Evolutionary conservation across 2,329 filamentous ascomycete genomes (phyloP), one percentile per base, ranked within the genome.

Genomic region (Colletotrichum melonis): DNA sequence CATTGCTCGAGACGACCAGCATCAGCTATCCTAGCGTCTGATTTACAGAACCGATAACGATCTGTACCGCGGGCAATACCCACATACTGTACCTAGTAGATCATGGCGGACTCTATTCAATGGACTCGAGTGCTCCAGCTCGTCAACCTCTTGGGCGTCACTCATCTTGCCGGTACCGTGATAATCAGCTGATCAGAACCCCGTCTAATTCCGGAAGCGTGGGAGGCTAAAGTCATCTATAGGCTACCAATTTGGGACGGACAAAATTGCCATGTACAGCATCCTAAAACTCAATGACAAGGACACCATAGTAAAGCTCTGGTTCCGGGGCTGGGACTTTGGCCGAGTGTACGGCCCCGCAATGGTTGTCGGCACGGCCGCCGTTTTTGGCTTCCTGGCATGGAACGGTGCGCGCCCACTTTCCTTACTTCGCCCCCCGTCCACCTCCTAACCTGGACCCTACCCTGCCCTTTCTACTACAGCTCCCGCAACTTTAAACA

Each of bases 341-440:
- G 59, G 64, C 12, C 38, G 58, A n/a, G 42, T 42, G 24, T 63
- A 68, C 52, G 38, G 59, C 30, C 58, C 54, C 26, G n/a, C 58
- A 52, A 69, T 69, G 65, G 54, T 63, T 8, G 28, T 14, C 58
- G 22, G 52, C 38, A 46, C 57, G n/a, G 56, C 56, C 5, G 56
- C 57, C 22, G 54, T 63, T 6, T 59, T 63, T n/a, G 52, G 49
- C 22, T 63, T 63, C 57, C 38, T 63, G 28, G 58, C 69, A 11
- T 46, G 59, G 65, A 72, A 72, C 35, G 54, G 65, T 69, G 59
- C 38, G 58, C 52, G 26, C 22, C 2, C 52, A 19, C 28, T 24
- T 35, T 7, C 24, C 52, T 55, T 24, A 7, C 7, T 49, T 49
- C 42, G 42, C 42, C 42, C 19, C 42, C 42, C 19, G 42, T n/a